Evolutionary conservation across 345 rosid genomes (phyloP).

Genomic region (Stellera chamaejasme): DNA sequence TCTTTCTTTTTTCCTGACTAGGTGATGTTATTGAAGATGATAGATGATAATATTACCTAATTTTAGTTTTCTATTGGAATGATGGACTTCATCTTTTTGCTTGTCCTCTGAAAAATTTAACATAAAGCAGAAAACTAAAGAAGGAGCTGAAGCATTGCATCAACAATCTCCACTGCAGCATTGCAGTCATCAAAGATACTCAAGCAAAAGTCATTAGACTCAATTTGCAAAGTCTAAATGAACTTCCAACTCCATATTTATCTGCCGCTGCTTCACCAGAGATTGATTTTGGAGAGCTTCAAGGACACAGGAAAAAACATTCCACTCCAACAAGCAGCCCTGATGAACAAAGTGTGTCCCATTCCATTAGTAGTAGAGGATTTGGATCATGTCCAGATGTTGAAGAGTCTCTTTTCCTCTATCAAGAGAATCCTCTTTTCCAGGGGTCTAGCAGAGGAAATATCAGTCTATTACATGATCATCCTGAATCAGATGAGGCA

Average conservation of each 20-base stretch:
- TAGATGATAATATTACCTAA: no score
- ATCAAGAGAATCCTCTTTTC: constrained; percentile 46
- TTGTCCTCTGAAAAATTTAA: no score
- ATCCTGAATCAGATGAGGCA: constrained; percentile 1
- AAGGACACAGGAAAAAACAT: constrained; percentile 31
- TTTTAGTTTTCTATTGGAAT: no score
- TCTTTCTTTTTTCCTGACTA: no score
- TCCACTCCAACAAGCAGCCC: constrained; percentile 60
- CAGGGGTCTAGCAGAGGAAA: constrained; percentile 27
- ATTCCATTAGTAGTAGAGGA: constrained; percentile 25
- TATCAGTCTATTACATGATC: constrained; percentile 6
- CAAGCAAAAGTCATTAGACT: constrained; percentile 53
- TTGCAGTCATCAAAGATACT: constrained; percentile 44
- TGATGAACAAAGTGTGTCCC: constrained; percentile 32
- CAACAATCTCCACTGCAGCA: constrained; percentile 50
- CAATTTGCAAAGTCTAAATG: constrained; percentile 34
- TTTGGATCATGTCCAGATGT: constrained; percentile 24
- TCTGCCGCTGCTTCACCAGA: constrained; percentile 49
- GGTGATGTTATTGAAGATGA: no score
- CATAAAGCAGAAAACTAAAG: constrained; percentile 39
- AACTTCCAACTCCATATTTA: constrained; percentile 41
- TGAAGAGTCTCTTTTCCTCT: constrained; percentile 25
- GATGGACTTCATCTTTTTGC: no score
- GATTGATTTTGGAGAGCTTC: constrained; percentile 14
- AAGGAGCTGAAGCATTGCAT: constrained; percentile 47